Conservation (phyloP, 2,329 filamentous ascomycete species). For the Colletotrichum orbiculare region DNA sequence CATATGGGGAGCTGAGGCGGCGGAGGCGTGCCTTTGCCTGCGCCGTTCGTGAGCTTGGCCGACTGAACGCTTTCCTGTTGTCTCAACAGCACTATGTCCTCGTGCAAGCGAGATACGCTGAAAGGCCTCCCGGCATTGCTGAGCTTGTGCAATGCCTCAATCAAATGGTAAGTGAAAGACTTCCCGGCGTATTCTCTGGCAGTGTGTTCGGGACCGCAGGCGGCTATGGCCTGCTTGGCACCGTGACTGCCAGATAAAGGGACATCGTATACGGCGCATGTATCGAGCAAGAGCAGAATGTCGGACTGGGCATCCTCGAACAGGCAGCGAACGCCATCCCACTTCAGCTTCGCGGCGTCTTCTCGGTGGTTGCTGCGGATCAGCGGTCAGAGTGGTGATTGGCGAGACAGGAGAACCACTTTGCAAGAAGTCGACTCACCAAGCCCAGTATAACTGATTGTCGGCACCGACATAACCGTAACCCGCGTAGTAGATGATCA, state of each 20-base stretch:
- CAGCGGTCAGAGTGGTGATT: constrained; percentile 47
- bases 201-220: constrained; percentile 64
- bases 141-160: constrained; percentile 66
- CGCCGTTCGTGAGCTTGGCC: constrained; percentile 57
- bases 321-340: constrained; percentile 71
- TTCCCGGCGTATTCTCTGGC: constrained; percentile 56
- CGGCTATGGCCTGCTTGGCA: constrained; percentile 71
- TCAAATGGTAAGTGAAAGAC: constrained; percentile 69
- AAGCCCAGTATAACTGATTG: constrained; percentile 73
- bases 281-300: constrained; percentile 71
- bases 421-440: constrained; percentile 58
- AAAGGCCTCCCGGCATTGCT: constrained; percentile 63
- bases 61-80: constrained; percentile 58
- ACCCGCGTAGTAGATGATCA: constrained; percentile 74
- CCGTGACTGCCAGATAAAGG: constrained; percentile 63
- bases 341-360: constrained; percentile 71
- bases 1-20: constrained; percentile 58
- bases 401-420: not conserved
- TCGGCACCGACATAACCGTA: constrained; percentile 69
- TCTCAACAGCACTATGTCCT: constrained; percentile 62
- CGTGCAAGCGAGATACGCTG: constrained; percentile 65
- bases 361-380: constrained; percentile 63
- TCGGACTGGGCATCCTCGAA: constrained; percentile 73
- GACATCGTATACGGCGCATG: constrained; percentile 66
- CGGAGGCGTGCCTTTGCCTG: constrained; percentile 48